Base-by-base conservation (phyloP, 1,284 basidiomycete genomes). In the Fomitopsis betulina region DNA sequence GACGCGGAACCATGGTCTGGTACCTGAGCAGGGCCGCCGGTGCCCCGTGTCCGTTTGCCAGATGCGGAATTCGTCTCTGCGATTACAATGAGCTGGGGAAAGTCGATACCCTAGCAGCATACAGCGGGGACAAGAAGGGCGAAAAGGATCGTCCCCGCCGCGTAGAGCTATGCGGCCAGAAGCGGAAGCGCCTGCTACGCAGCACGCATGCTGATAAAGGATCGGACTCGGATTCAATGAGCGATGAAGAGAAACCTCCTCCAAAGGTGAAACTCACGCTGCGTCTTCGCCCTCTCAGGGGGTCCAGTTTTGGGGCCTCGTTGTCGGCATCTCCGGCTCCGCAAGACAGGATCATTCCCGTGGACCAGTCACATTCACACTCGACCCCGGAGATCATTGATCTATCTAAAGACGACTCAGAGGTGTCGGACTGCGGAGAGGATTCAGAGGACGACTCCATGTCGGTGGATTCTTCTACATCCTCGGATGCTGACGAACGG, bases 1-100 rank as follows among this genome's bases (percentile, higher is more conserved):
- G 88, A 58, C 80, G 85, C 43, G 89, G 89, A 37, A 91, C 89
- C 39, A 81, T 82, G 66, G 87, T 91, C 8, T 91, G 87, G 87
- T 91, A 89, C 71, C 78, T 91, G 53, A 86, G 84, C 68, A 80
- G 82, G 63, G 86, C 85, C 21, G 82, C 87, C 5, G 89, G 89
- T 42, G 81, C 84, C 9, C 83, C 85, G 0, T 90, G 88, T 70
- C 88, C 88, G 3, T 91, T 91, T 68, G 73, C 84, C 9, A 78
- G 84, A 58, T 84, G 79, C 1, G 85, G 86, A n/a, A 86, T 91
- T 47, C 79, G 83, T 35, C 75, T 89, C 5, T 86, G 81, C 67
- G 83, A 89, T 51, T 89, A 87, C 68, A 76, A 74, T 21, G 80
- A 83, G 66, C 74, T 78, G 60, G 81, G 79, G 42, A 79, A 72